Conservation (phyloP, 148 eudicot genomes). For the Salicornia ramosissima region DNA sequence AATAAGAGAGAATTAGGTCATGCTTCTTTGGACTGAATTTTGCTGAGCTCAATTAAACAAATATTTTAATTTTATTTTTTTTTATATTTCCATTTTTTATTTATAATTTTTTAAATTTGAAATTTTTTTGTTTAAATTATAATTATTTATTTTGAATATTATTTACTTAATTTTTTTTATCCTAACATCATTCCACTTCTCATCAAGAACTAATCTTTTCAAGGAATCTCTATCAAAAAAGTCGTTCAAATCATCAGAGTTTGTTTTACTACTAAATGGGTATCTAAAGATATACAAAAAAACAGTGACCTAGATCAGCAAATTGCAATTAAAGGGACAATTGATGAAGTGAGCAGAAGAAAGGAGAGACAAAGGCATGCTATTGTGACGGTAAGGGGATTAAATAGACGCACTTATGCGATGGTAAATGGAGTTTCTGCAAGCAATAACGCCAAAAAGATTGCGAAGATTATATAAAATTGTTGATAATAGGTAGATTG, state of each 20-base stretch:
- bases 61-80: no score
- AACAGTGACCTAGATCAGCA: conserved; percentile 39
- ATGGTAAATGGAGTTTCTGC: conserved; percentile 36
- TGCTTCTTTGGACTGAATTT: no score
- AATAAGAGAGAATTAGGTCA: no score
- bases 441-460: conserved; percentile 35
- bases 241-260: conserved; percentile 29
- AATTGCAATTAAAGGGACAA: conserved; percentile 36
- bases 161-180: no score
- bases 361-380: conserved; percentile 14
- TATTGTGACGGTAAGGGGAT: conserved; percentile 22
- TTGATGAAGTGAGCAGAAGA: conserved; percentile 25
- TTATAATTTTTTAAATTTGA: no score
- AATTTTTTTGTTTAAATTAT: no score
- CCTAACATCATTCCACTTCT: conserved; percentile 63
- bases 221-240: conserved; percentile 36
- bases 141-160: no score
- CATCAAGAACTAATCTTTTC: conserved; percentile 42
- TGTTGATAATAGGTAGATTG: conserved; percentile 9
- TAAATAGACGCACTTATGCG: conserved; percentile 32
- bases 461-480: conserved; percentile 55
- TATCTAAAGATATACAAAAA: conserved; percentile 36
- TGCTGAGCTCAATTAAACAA: no score
- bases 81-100: no score
- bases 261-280: conserved; percentile 33